phyloP scores from a whole-genome alignment of 1,284 basidiomycete genomes.

The Rhodotorula sp. region DNA sequence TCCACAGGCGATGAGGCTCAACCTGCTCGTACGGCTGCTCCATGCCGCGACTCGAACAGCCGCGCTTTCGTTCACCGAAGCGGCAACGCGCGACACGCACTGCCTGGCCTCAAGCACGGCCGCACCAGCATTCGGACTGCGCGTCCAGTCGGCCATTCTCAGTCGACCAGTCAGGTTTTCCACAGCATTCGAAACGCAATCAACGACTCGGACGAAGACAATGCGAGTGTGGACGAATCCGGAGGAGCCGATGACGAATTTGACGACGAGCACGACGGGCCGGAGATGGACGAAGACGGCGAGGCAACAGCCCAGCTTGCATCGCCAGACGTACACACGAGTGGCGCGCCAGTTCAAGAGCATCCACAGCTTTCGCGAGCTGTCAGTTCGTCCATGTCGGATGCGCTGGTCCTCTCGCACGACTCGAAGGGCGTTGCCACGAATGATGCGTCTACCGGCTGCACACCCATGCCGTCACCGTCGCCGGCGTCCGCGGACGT shows the following conservation, averaged over 20 bases:
- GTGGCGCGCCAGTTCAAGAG: too few relatives aligned
- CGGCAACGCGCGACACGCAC: too few relatives aligned
- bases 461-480: slow-evolving; percentile 10
- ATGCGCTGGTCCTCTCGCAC: slow-evolving; percentile 18
- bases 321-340: too few relatives aligned
- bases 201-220: slow-evolving; percentile 60
- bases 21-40: too few relatives aligned
- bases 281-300: slow-evolving; percentile 20
- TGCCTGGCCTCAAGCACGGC: too few relatives aligned
- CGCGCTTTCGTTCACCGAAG: too few relatives aligned
- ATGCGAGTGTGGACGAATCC: slow-evolving; percentile 40
- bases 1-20: background rate
- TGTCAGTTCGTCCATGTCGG: slow-evolving; percentile 17
- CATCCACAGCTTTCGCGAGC: background rate
- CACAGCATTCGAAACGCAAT: slow-evolving; percentile 91
- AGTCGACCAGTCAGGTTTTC: slow-evolving; percentile 85
- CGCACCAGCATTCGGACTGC: slow-evolving; percentile 55
- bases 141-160: slow-evolving; percentile 86
- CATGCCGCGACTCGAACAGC: too few relatives aligned
- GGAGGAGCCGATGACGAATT: slow-evolving; percentile 75
- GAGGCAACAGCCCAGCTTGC: background rate
- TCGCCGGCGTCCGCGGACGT: slow-evolving; percentile 34
- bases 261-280: slow-evolving; percentile 81
- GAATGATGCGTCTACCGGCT: background rate
- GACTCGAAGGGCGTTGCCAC: background rate